Base-by-base conservation (phyloP, 2,329 filamentous ascomycete species). In the Pyrenophora seminiperda region DNA sequence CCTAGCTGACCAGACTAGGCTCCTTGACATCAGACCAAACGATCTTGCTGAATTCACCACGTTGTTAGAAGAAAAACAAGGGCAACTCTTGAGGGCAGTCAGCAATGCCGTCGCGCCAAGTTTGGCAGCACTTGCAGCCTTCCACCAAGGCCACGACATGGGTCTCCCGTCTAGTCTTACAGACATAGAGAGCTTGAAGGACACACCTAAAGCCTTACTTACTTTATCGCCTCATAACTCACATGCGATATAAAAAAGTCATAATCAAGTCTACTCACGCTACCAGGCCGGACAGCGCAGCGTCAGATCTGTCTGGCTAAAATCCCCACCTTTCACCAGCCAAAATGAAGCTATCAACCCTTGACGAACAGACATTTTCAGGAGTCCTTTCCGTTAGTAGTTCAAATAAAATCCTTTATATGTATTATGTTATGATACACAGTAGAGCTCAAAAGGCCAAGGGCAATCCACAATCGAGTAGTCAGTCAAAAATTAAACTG, bases 111-210 rank as follows among this genome's bases (percentile, higher is more conserved):
- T 38, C 22, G 34, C 15, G 20, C 34, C 34, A 20, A 17, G 15
- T 9, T 7, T 38, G 34, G 4, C 22, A 11, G 4, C 34, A 17
- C 18, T 38, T 19, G 34, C 34, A 17, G 20, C 34, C 5, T 38
- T 17, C 20, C 3, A 17, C 11, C 7, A 19, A 11, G 22, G n/a
- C 19, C 34, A 38, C n/a, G n/a, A n/a, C n/a, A n/a, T n/a, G n/a
- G n/a, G n/a, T n/a, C n/a, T n/a, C n/a, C n/a, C n/a, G n/a, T n/a
- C n/a, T n/a, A n/a, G n/a, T n/a, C n/a, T n/a, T n/a, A n/a, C n/a
- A n/a, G n/a, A n/a, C n/a, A n/a, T n/a, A n/a, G 37, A 39, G 37
- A 29, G 22, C 37, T 39, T 39, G 37, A 39, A 29, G 14, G 20
- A 39, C 13, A 39, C 14, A 17, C 37, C 37, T 13, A 39, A 39